Evolutionary conservation across 106 monocot species (phyloP), one percentile per base, ranked within the genome.

Genomic region (Dendrobium catenatum): DNA sequence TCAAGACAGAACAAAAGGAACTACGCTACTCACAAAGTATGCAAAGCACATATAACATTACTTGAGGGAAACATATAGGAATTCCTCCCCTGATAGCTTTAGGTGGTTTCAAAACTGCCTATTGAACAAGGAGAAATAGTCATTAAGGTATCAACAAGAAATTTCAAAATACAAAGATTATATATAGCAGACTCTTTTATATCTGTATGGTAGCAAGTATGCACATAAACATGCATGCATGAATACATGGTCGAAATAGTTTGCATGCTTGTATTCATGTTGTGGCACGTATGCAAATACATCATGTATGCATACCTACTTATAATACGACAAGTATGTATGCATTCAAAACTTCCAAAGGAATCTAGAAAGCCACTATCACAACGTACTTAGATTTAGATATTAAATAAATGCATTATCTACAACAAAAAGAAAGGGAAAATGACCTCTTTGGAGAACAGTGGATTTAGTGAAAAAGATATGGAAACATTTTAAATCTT

Each of bases 61-160:
- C 92, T 89, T 92, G 89, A 64, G 89, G 89, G 78, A 92, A 92
- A 80, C 84, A 89, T 67, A 92, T 84, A 41, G 87, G 82, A 73
- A 92, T 85, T 51, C 92, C 92, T 42, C 91, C 88, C 42, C 87
- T 80, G 41, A 87, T 66, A 6, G 85, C 31, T 22, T 84, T 87
- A 33, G 87, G 85, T 61, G 87, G 82, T 81, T 89, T 92, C 40
- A 76, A 13, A 78, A 70, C 10, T 73, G 89, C 82, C 92, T 92
- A 72, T 48, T 73, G 41, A 73, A 16, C 37, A 31, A 51, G 51
- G 17, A 72, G 33, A 70, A 40, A 72, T 15, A 72, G 40, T 72
- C 33, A 72, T 33, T 27, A 5, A 27, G 24, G 29, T 29, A 68
- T 27, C 9, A 68, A 13, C 18, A 24, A 67, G 29, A 27, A 33